Base-by-base conservation (phyloP, 2,329 filamentous ascomycete species). In the Chalaropsis ovoidea region DNA sequence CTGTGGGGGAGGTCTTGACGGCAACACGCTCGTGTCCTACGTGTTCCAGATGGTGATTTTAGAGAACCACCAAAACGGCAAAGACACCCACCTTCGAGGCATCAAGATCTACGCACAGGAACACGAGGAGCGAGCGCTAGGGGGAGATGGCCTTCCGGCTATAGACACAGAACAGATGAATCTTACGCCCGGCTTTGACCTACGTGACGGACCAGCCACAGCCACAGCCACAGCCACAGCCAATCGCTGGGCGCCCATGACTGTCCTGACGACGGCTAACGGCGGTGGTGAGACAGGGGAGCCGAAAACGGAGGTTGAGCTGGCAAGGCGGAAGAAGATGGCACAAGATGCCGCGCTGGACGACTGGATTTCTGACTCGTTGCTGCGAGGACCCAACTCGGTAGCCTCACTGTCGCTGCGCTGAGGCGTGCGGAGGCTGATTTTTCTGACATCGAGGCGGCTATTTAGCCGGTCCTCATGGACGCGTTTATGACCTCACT, bases 41-140 rank as follows among this genome's bases (percentile, higher is more conserved):
- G 84, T 97, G 39, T 81, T 99, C 35, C 92, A 97, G 75, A 86
- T 97, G 72, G 86, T 89, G 70, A 87, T 99, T 61, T 82, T 93
- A 63, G 94, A 97, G 77, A 99, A 99, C 73, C 94, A 99, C 74
- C 94, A 99, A 76, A 99, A 99, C 74, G 94, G 94, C 69, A 99
- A 99, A 75, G 94, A 99, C 74, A 99, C 94, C n/a, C 94, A 99
- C 78, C 82, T 99, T 27, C 83, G 94, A 17, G 93, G 91, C 1
- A 82, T 99, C 74, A 95, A 96, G 77, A 87, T 97, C 10, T 99
- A 84, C 70, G 82, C 82, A 0, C 76, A 82, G 19, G 80, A 82
- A 68, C 76, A 78, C 35, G 81, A 82, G 49, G 63, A 67, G 56
- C 64, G 63, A 17, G 66, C 66, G 1, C 42, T 49, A 3, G 66